These are phyloP conservation scores for Geosmithia putterillii DNA, from an alignment of 2,329 filamentous ascomycete genomes.

Conservation along the genomic window DNA sequence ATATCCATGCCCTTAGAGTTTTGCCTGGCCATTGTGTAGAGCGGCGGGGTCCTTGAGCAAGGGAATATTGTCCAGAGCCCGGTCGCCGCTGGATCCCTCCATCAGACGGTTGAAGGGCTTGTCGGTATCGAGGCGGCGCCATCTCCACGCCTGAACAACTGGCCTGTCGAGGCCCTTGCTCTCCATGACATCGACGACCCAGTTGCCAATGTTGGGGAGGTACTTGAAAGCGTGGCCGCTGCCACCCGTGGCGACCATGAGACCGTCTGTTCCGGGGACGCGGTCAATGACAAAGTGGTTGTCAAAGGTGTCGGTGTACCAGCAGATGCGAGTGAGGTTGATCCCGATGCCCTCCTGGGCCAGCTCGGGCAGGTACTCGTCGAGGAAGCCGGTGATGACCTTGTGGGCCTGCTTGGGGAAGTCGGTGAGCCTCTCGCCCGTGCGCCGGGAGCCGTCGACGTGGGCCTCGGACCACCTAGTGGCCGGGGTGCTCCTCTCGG, in stretches of 20 bases:
- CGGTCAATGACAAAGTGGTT: constrained; percentile 10
- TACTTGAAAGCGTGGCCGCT: constrained; percentile 49
- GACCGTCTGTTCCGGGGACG: constrained; percentile 40
- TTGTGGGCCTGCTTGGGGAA: constrained; percentile 14
- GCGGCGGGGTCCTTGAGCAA: too few relatives aligned
- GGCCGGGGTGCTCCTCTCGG: constrained; percentile 23
- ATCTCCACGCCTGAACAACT: background rate
- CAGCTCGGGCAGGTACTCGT: constrained; percentile 30
- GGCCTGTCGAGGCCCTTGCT: constrained; percentile 14
- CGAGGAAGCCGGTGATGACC: constrained; percentile 18
- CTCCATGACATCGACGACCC: constrained; percentile 37
- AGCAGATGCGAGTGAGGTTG: constrained; percentile 17
- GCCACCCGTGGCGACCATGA: constrained; percentile 47
- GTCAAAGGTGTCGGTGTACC: constrained; percentile 7
- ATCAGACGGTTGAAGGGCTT: background rate
- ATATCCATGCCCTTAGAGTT: too few relatives aligned
- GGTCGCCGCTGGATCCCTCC: background rate
- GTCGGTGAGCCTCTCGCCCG: constrained; percentile 8
- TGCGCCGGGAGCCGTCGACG: constrained; percentile 2
- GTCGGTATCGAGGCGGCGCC: background rate
- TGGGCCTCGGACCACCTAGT: constrained; percentile 17
- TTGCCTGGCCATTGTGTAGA: too few relatives aligned
- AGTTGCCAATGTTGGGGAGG: constrained; percentile 39
- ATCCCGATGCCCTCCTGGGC: constrained; percentile 3
- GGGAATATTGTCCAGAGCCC: too few relatives aligned